Percentiles rank a stretch among this genome's conserved stretches.
Evolutionary conservation across 129 eudicot species (phyloP).

Genomic region (Oenanthe sinensis): DNA sequence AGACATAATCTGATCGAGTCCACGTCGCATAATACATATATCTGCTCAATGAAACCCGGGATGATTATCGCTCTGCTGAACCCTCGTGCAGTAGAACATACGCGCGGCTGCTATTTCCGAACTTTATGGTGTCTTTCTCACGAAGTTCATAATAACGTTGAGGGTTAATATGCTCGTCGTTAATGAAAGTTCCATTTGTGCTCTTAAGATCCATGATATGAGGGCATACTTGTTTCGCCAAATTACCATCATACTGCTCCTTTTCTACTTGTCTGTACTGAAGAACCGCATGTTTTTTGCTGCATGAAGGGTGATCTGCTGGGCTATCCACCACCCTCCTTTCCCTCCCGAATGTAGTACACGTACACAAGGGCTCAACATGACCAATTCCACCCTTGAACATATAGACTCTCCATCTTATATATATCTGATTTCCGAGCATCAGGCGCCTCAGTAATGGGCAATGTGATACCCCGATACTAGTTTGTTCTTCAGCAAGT

Average conservation of each 20-base stretch:
- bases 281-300: constrained; percentile 93
- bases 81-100: constrained; percentile 80
- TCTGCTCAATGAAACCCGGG: neutral
- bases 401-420: constrained; percentile 88
- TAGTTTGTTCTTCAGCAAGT: constrained; percentile 94
- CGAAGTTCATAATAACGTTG: constrained; percentile 83
- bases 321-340: constrained; percentile 94
- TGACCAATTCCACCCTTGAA: constrained; percentile 53
- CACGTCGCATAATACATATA: neutral
- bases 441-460: constrained; percentile 85
- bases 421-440: constrained; percentile 63
- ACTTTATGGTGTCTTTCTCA: constrained; percentile 80
- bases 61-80: constrained; percentile 38
- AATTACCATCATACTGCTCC: constrained; percentile 75
- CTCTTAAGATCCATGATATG: constrained; percentile 96
- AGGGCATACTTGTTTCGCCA: constrained; percentile 64
- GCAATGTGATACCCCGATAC: constrained; percentile 74
- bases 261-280: constrained; percentile 84
- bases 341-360: constrained; percentile 94
- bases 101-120: constrained; percentile 93
- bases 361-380: constrained; percentile 61
- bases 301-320: constrained; percentile 92
- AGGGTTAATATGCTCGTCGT: constrained; percentile 64
- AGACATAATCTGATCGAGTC: no score
- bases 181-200: constrained; percentile 84